Base-by-base conservation (phyloP, 306 rosid genomes). In the Gynostemma pentaphyllum region DNA sequence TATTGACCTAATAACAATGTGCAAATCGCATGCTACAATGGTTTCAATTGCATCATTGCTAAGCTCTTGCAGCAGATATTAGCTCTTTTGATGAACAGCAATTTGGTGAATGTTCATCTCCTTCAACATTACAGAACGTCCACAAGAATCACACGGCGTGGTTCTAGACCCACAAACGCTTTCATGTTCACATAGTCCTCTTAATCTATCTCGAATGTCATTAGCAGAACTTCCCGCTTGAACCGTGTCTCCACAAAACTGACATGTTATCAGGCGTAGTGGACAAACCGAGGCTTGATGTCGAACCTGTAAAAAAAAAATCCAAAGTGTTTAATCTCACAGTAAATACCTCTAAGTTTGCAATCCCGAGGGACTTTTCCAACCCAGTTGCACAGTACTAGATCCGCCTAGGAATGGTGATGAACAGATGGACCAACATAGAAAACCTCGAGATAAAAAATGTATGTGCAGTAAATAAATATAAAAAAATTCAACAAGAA, bases 161-260 rank as follows among this genome's bases (percentile, higher is more conserved):
- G 98, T 92, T 75, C 99, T 82, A 0, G 99, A 92, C 41, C 99
- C 99, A 53, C 99, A 92, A 18, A 84, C 5, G 61, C 99, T 88
- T 78, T 92, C 99, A n/a, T 92, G 99, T 80, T 88, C 95, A 24
- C 81, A 75, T 67, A 92, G 78, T 19, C 99, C 99, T 78, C 94
- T 82, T 47, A 92, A 6, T 78, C 78, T 79, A 68, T 92, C 99
- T 39, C 99, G 90, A 10, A 67, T 81, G 49, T 92, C 95, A 45
- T 75, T 44, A 1, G 96, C 84, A 24, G 87, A 80, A 56, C 70
- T 88, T 74, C 99, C 99, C 1, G 96, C 99, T 73, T 75, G 95
- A 77, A 92, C 99, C 99, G 88, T 88, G 71, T 92, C 99, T 48
- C 99, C 99, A 29, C 99, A 92, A 54, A 92, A 92, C 63, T 82